Percentiles rank a stretch among this genome's conserved stretches.
Evolutionary conservation across 2,329 filamentous ascomycete genomes (phyloP).

Genomic region (Westerdykella aurantiaca): DNA sequence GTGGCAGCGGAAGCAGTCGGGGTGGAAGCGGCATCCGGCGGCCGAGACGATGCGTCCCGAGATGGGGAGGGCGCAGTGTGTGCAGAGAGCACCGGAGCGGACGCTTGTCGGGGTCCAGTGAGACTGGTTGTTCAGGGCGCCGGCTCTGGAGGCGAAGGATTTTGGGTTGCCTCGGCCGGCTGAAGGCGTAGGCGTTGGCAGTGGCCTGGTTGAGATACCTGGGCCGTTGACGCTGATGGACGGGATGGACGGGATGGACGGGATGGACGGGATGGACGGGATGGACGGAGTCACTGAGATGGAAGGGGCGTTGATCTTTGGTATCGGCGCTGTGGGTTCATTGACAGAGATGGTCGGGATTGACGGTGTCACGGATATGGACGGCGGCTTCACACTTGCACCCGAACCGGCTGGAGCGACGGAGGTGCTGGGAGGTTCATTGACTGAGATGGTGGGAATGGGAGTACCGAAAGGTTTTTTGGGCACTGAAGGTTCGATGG

Average conservation of each 20-base stretch:
- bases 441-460: constrained; percentile 19
- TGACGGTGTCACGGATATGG: constrained; percentile 11
- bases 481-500: background rate
- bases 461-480: constrained; percentile 4
- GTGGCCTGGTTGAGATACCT: constrained; percentile 41
- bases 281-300: constrained; percentile 14
- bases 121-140: constrained; percentile 33
- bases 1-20: constrained; percentile 86
- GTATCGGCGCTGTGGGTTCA: constrained; percentile 12
- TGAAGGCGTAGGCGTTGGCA: constrained; percentile 39
- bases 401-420: constrained; percentile 5
- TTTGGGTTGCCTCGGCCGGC: constrained; percentile 35
- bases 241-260: constrained; percentile 13
- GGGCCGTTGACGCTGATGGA: constrained; percentile 21
- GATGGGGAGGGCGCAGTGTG: constrained; percentile 77
- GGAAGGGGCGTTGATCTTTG: constrained; percentile 16
- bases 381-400: constrained; percentile 4
- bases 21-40: constrained; percentile 79
- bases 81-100: constrained; percentile 67
- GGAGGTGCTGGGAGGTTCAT: constrained; percentile 22
- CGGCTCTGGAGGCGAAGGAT: constrained; percentile 29
- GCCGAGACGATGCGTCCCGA: constrained; percentile 85
- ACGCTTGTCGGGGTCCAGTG: constrained; percentile 44
- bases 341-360: constrained; percentile 27
- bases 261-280: constrained; percentile 17